Percentiles rank a stretch among this genome's conserved stretches.
Evolutionary conservation across 768 basidiomycete genomes (phyloP).

Genomic region (Lentinula detonsa): DNA sequence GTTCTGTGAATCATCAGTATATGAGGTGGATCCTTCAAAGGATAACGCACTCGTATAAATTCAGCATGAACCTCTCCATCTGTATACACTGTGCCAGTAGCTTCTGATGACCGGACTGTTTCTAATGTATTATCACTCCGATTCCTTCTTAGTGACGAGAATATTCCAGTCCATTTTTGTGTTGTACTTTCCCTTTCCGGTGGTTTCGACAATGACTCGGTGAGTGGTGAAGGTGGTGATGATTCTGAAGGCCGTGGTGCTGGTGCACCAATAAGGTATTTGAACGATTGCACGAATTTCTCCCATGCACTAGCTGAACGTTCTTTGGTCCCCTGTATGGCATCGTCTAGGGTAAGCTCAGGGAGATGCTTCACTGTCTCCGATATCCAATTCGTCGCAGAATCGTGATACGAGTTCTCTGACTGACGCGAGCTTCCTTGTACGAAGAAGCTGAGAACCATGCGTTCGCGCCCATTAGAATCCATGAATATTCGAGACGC

Average conservation of each 20-base stretch:
- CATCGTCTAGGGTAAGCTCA: slow-evolving; percentile 52
- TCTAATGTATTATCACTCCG: slow-evolving; percentile 21
- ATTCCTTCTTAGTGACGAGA: slow-evolving; percentile 52
- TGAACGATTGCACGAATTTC: slow-evolving; percentile 54
- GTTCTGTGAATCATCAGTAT: slow-evolving; percentile 38
- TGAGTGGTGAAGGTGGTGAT: slow-evolving; percentile 17
- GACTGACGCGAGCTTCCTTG: slow-evolving; percentile 40
- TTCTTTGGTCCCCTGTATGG: slow-evolving; percentile 39
- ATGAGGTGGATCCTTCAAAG: slow-evolving; percentile 6
- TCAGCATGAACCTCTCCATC: slow-evolving; percentile 83
- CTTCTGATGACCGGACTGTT: slow-evolving; percentile 17
- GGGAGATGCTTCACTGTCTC: slow-evolving; percentile 33
- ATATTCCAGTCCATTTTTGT: slow-evolving; percentile 41
- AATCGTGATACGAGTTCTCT: slow-evolving; percentile 36
- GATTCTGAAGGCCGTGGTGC: slow-evolving; percentile 29
- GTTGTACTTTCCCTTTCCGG: slow-evolving; percentile 26
- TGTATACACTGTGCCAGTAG: slow-evolving; percentile 42
- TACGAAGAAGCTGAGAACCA: slow-evolving; percentile 80
- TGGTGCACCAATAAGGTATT: slow-evolving; percentile 66
- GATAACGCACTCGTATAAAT: slow-evolving; percentile 51
- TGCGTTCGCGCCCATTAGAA: slow-evolving; percentile 69
- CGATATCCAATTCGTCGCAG: slow-evolving; percentile 34
- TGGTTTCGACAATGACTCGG: slow-evolving; percentile 20
- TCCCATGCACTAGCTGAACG: slow-evolving; percentile 35
- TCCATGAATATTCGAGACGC: slow-evolving; percentile 74